Conservation (phyloP, 345 rosid genomes). For the Eucalyptus microcorys region DNA sequence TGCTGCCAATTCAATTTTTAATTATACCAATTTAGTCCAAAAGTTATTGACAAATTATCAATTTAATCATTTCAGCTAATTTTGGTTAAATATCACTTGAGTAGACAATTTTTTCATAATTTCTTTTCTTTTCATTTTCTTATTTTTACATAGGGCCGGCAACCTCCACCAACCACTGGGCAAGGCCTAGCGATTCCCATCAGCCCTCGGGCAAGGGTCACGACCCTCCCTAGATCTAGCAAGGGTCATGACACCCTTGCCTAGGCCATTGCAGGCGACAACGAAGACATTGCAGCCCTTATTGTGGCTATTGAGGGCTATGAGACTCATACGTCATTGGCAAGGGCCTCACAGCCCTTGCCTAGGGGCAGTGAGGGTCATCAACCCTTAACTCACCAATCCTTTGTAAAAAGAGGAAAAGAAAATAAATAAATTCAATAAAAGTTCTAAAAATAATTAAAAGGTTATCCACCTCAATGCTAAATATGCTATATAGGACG, state of each 20-base stretch:
- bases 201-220: fast-evolving
- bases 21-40: too few relatives aligned
- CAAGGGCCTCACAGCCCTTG: too few relatives aligned
- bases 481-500: fast-evolving
- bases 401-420: neutral
- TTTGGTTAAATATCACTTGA: neutral
- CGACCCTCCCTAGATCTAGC: neutral
- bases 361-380: fast-evolving
- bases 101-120: too few relatives aligned
- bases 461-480: neutral
- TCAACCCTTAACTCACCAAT: neutral
- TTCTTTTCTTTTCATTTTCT: too few relatives aligned
- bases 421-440: too few relatives aligned
- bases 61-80: too few relatives aligned
- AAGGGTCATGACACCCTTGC: neutral
- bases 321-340: fast-evolving
- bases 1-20: fast-evolving
- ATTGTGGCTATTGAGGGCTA: neutral
- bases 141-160: neutral
- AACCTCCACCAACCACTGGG: fast-evolving
- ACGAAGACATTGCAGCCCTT: fast-evolving
- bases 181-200: fast-evolving
- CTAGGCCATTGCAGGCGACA: fast-evolving
- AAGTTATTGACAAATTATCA: neutral
- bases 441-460: too few relatives aligned